Base-by-base conservation (phyloP, 129 eudicot genomes). In the Pseudognaphalium luteoalbum region DNA sequence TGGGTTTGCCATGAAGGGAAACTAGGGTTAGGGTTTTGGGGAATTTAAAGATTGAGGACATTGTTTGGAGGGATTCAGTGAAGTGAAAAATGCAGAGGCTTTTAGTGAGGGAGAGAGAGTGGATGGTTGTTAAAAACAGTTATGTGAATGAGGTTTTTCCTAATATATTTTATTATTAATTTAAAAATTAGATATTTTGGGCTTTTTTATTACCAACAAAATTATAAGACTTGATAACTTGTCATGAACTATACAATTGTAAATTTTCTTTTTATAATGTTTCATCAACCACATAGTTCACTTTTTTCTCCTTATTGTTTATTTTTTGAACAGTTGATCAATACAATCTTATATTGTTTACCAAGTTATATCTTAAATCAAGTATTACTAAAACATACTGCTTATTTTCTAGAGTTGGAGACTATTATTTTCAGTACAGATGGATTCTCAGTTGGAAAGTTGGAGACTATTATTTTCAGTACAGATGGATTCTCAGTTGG, bases 71-170 rank as follows among this genome's bases (percentile, higher is more conserved):
- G 50, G 78, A 35, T 73, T 68, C 7, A 56, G 82, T 42, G 61
- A 68, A 59, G 80, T 70, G 76, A 28, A 72, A 32, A 77, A 57
- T 73, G 69, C 69, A 66, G 77, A 35, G 70, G 78, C 72, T 74
- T 59, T 62, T 69, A 69, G 76, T 52, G 80, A 44, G 70, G 39
- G 79, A 65, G 83, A 74, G 63, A 58, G 84, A 70, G 82, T 83
- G 88, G 88, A 81, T 82, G 86, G 87, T 77, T 75, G 96, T 87
- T 85, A 63, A 62, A 83, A 56, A 76, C 84, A 51, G 92, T 85
- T 80, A 82, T 89, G 98, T 92, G 98, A 89, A 66, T 56, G 91
- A 85, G 85, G 81, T 77, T 87, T 84, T 77, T 82, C 37, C 87
- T 14, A 34, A 83, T 85, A 76, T 87, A 63, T 79, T 12, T 59